Base-by-base conservation (phyloP, 2,329 filamentous ascomycete species). In the Colletotrichum graminicola region DNA sequence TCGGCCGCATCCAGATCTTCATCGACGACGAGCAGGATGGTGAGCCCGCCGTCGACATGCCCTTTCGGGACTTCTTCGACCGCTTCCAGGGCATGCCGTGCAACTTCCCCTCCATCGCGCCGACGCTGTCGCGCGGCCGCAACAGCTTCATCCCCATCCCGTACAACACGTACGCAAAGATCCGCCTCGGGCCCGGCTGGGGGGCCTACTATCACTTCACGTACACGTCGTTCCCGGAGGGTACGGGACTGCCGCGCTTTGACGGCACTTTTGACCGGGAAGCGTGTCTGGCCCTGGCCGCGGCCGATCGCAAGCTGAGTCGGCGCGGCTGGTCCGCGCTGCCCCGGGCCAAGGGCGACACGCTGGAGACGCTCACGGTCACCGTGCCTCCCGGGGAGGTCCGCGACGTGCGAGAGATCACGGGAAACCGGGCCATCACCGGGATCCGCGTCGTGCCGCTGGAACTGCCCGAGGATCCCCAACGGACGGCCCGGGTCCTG, bases 141-240 rank as follows among this genome's bases (percentile, higher is more conserved):
- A 71, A 71, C 32, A 52, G 65, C 52, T 71, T 71, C 59, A 68
- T 71, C 21, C 68, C 68, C 29, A 71, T 71, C 47, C 68, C 68
- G 1, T 71, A 71, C 45, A 71, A 63, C 45, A 71, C 60, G 3
- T 68, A 68, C 29, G 68, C 68, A 1, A 68, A 71, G 59, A 18
- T 71, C 29, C 65, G 68, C 23, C 59, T 71, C 10, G 68, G 68
- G 2, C 68, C 59, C 1, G 65, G 57, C 11, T 71, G 68, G 68
- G 68, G 68, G 5, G 43, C 68, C 5, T 71, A 71, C 45, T 71
- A 71, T 16, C 68, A 71, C 29, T 71, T 71, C 57, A 71, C 68
- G 7, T 68, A 71, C 29, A 63, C 68, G 21, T 60, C 43, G 14
- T 71, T 71, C 18, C 65, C 68, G 0, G 34, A 62, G 18, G 34